A percentile compares a stretch with the other conserved stretches of the same genome.
Conservation (phyloP, 2,329 filamentous ascomycete genomes). For the Aspergillus bombycis region DNA sequence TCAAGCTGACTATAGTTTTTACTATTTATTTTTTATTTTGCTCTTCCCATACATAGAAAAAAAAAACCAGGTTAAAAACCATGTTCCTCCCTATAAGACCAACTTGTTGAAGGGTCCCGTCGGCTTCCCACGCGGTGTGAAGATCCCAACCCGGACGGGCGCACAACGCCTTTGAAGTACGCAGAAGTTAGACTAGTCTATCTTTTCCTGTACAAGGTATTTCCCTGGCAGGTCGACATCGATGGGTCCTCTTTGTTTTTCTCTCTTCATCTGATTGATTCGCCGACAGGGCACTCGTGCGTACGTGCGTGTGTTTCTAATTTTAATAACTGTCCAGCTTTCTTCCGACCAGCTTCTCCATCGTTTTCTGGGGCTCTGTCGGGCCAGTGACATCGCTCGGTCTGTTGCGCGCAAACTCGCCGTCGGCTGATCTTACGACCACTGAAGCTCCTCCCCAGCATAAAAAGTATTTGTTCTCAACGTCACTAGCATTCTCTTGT, state of each 20-base stretch:
- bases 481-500: background rate
- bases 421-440: constrained; percentile 5
- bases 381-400: constrained; percentile 1
- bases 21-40: background rate
- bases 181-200: background rate
- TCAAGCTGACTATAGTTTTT: background rate
- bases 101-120: background rate
- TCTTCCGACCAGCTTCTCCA: constrained; percentile 1
- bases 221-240: background rate
- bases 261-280: background rate
- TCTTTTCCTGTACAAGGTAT: background rate
- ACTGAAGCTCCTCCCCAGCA: background rate
- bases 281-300: background rate
- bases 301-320: constrained; percentile 1
- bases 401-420: constrained; percentile 7
- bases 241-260: background rate
- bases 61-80: background rate
- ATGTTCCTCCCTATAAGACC: background rate
- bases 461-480: constrained; percentile 1
- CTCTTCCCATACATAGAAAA: background rate
- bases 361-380: background rate
- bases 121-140: constrained; percentile 15
- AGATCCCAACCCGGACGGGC: constrained; percentile 18
- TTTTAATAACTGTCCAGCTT: background rate
- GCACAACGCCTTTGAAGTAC: constrained; percentile 1